Conservation (phyloP, 2,329 filamentous ascomycete genomes). For the Curvularia eragrostidis region DNA sequence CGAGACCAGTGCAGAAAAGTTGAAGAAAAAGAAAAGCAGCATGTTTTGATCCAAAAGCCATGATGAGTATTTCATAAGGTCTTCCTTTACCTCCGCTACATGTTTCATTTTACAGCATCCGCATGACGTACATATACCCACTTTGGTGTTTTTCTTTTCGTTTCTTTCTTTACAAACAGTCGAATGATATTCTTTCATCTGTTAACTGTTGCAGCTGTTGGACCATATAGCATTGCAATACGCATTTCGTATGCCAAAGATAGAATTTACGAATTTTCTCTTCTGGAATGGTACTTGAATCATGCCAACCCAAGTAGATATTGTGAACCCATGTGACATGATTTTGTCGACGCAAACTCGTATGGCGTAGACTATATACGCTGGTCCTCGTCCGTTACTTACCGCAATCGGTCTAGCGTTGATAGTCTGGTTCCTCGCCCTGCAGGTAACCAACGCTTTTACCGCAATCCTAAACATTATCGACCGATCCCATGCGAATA, state of each 20-base stretch:
- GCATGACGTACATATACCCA: slow-evolving; percentile 1
- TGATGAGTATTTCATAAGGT: not conserved
- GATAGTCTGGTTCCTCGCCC: not conserved
- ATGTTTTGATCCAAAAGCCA: slow-evolving; percentile 47
- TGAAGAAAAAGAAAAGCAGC: slow-evolving; percentile 54
- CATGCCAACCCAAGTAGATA: not conserved
- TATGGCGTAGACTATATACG: not conserved
- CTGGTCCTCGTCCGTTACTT: not conserved
- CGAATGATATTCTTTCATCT: not conserved
- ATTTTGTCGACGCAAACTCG: not conserved
- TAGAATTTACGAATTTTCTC: not conserved
- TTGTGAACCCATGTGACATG: not conserved
- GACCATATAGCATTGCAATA: not conserved
- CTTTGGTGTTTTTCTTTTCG: not conserved
- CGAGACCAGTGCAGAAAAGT: slow-evolving; percentile 39
- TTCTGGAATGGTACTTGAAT: not conserved
- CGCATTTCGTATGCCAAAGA: not conserved
- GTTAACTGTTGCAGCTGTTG: not conserved
- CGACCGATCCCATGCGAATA: not conserved
- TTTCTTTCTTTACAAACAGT: not conserved
- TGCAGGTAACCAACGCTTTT: not conserved
- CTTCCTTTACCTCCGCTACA: not conserved
- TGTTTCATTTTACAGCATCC: not conserved
- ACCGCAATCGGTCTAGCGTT: not conserved
- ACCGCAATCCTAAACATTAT: not conserved